A percentile compares a stretch with the other conserved stretches of the same genome.
These are phyloP conservation scores for Nigrospora osmanthi DNA, from an alignment of 2,329 filamentous ascomycete genomes.

Conservation along the genomic window DNA sequence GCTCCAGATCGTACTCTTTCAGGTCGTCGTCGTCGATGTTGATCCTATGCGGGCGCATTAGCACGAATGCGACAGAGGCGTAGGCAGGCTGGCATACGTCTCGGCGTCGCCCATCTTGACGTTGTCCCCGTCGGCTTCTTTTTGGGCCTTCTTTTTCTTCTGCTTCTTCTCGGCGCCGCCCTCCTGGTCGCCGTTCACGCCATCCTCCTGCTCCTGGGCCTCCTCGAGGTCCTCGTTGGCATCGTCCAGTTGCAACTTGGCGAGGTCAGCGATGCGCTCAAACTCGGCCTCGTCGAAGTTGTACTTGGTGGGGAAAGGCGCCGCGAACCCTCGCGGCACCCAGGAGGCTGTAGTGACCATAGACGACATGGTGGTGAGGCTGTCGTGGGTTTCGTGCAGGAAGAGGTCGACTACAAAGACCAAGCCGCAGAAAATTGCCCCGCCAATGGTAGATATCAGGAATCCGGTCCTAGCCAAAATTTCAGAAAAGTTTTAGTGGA, in stretches of 20 bases:
- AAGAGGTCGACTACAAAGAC: too few species aligned
- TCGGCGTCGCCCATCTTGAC: slow-evolving; percentile 3
- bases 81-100: too few species aligned
- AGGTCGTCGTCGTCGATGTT: slow-evolving; percentile 72
- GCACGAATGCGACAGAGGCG: not conserved
- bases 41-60: slow-evolving; percentile 24
- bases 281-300: slow-evolving; percentile 70
- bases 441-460: too few species aligned
- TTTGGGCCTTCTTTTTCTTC: slow-evolving; percentile 17
- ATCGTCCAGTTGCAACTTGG: slow-evolving; percentile 79
- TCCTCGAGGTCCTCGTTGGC: slow-evolving; percentile 79
- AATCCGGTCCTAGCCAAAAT: too few species aligned
- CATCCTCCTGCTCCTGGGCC: slow-evolving; percentile 43
- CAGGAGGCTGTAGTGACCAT: slow-evolving; percentile 74
- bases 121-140: slow-evolving; percentile 21
- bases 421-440: too few species aligned
- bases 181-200: slow-evolving; percentile 11
- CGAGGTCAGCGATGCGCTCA: slow-evolving; percentile 65
- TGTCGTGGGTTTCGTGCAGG: too few species aligned
- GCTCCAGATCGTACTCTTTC: slow-evolving; percentile 91
- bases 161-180: slow-evolving; percentile 7
- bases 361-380: slow-evolving; percentile 37
- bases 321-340: slow-evolving; percentile 71
- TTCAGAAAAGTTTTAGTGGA: too few species aligned
- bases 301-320: slow-evolving; percentile 68